Conservation (phyloP, 1,139 yeast species). For the Zhuliangozyma blackwelliae region DNA sequence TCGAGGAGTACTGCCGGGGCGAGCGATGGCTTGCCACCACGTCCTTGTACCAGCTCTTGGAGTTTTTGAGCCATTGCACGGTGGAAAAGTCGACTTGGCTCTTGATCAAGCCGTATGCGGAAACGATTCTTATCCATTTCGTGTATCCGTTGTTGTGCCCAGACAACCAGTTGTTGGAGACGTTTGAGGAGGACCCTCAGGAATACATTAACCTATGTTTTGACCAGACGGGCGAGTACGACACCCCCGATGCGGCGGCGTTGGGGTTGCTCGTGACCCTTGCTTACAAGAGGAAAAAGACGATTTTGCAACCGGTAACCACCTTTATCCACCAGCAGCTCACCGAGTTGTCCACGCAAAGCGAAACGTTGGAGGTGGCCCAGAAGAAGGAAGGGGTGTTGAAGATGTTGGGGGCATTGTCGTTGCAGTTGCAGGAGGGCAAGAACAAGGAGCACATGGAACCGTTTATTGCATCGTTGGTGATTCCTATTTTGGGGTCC, state of each 20-base stretch:
- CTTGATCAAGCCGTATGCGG: constrained; percentile 65
- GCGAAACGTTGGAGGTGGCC: constrained; percentile 55
- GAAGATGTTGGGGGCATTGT: constrained; percentile 63
- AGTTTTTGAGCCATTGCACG: constrained; percentile 68
- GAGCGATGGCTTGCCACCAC: constrained; percentile 68
- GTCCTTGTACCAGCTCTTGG: constrained; percentile 61
- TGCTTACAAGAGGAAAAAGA: constrained; percentile 59
- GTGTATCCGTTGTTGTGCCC: constrained; percentile 79
- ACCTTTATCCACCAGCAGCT: constrained; percentile 62
- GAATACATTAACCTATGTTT: constrained; percentile 82
- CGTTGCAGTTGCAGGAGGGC: constrained; percentile 61
- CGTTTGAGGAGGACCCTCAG: constrained; percentile 84
- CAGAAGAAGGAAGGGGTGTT: constrained; percentile 76
- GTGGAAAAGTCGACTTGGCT: constrained; percentile 68
- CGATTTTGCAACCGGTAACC: constrained; percentile 60
- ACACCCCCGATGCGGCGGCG: constrained; percentile 68
- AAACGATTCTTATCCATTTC: constrained; percentile 63
- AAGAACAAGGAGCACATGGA: constrained; percentile 51
- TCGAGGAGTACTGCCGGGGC: constrained; percentile 69
- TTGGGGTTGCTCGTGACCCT: constrained; percentile 59
- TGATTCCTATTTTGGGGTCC: constrained; percentile 70
- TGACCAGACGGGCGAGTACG: constrained; percentile 58
- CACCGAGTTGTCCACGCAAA: constrained; percentile 31
- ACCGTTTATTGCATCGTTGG: constrained; percentile 54
- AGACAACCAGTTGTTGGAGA: constrained; percentile 62